These are phyloP conservation scores for Lactarius pseudohatsudake DNA, from an alignment of 768 basidiomycete species.

Conservation along the genomic window DNA sequence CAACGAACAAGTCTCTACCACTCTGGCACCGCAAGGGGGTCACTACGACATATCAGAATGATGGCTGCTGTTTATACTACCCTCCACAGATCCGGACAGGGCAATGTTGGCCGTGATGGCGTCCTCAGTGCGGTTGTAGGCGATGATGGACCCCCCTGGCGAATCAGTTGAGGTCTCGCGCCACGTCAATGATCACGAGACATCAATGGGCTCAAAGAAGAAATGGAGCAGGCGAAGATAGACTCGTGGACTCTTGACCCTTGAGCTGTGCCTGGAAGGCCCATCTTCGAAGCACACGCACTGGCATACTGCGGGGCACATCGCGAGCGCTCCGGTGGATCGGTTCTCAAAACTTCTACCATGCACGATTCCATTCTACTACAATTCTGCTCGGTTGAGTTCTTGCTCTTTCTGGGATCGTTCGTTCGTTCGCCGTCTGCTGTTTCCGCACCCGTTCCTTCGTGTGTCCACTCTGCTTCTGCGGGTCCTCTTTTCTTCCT, in stretches of 20 bases:
- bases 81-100: neutral
- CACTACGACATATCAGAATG: slow-evolving; percentile 1
- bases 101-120: slow-evolving; percentile 10
- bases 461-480: slow-evolving; percentile 6
- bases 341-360: slow-evolving; percentile 9
- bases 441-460: neutral
- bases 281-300: slow-evolving; percentile 10
- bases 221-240: slow-evolving; percentile 8
- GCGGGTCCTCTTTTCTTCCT: neutral
- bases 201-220: neutral
- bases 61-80: slow-evolving; percentile 1
- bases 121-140: slow-evolving; percentile 10
- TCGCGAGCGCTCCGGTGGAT: slow-evolving; percentile 17
- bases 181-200: slow-evolving; percentile 18
- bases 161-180: slow-evolving; percentile 19
- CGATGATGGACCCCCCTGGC: slow-evolving; percentile 18
- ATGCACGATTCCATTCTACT: slow-evolving; percentile 20
- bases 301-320: slow-evolving; percentile 12
- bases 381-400: slow-evolving; percentile 8
- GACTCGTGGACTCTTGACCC: slow-evolving; percentile 16
- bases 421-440: slow-evolving; percentile 12
- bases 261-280: neutral
- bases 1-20: neutral
- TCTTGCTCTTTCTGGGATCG: slow-evolving; percentile 10
- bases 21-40: neutral